These are phyloP conservation scores for Heteromeles arbutifolia DNA, from an alignment of 306 rosid species.

Conservation along the genomic window DNA sequence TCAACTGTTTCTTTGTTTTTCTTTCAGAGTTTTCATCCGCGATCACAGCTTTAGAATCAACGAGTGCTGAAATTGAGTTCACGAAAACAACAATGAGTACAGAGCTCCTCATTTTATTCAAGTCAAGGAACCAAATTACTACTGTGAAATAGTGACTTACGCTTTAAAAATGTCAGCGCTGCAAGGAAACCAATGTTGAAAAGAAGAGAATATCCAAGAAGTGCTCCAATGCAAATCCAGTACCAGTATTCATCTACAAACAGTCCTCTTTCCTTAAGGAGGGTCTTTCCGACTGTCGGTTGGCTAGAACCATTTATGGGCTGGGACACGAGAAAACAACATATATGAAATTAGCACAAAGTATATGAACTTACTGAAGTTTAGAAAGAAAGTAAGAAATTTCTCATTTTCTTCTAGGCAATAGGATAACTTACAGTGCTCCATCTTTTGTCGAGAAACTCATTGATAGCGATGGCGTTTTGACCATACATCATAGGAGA, in stretches of 20 bases:
- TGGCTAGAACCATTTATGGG: slow-evolving; percentile 27
- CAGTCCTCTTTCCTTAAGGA: slow-evolving; percentile 60
- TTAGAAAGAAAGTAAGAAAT: not conserved
- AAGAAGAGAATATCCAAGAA: slow-evolving; percentile 55
- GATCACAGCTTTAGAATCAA: slow-evolving; percentile 47
- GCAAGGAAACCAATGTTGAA: slow-evolving; percentile 44
- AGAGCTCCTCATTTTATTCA: not conserved
- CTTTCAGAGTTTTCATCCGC: slow-evolving; percentile 28
- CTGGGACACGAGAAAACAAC: slow-evolving; percentile 21
- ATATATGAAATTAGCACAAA: slow-evolving; percentile 2
- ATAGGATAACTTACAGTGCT: slow-evolving; percentile 43
- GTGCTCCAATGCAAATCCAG: slow-evolving; percentile 74
- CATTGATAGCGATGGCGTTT: slow-evolving; percentile 57
- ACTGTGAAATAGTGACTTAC: slow-evolving; percentile 33
- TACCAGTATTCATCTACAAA: slow-evolving; percentile 56
- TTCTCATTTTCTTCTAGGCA: not conserved
- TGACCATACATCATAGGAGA: slow-evolving; percentile 83
- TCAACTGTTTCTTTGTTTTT: slow-evolving; percentile 3
- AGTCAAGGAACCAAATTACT: not conserved
- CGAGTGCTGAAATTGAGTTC: slow-evolving; percentile 42
- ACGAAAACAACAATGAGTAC: not conserved
- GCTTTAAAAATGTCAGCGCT: slow-evolving; percentile 56
- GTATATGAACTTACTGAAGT: not conserved
- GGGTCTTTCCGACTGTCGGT: slow-evolving; percentile 61
- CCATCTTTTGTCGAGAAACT: slow-evolving; percentile 74